phyloP scores from a whole-genome alignment of 106 monocot genomes.

The Acorus gramineus region DNA sequence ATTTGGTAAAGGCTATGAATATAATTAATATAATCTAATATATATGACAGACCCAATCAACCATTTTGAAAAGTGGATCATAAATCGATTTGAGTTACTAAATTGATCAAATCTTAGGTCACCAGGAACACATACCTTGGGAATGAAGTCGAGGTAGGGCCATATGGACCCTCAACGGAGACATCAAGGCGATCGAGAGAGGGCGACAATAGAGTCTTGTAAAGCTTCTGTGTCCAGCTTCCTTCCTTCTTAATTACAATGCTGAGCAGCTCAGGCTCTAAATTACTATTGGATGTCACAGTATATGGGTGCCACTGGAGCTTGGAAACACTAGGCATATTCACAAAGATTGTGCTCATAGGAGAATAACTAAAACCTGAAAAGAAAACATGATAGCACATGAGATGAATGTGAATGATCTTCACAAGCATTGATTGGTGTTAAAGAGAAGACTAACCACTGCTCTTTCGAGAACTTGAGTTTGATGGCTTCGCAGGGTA shows the following conservation, averaged over 20 bases:
- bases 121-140: conserved; percentile 8
- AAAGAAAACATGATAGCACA: neutral
- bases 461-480: too few relatives aligned
- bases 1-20: too few relatives aligned
- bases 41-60: too few relatives aligned
- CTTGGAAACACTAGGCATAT: conserved; percentile 41
- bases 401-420: too few relatives aligned
- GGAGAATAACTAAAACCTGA: conserved; percentile 34
- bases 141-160: conserved; percentile 31
- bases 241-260: conserved; percentile 80
- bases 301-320: conserved; percentile 86
- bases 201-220: conserved; percentile 18
- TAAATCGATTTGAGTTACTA: neutral
- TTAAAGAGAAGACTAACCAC: too few relatives aligned
- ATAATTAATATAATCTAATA: too few relatives aligned
- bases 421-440: too few relatives aligned
- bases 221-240: conserved; percentile 60
- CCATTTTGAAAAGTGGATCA: too few relatives aligned
- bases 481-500: too few relatives aligned
- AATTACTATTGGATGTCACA: conserved; percentile 39
- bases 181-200: conserved; percentile 28
- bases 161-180: conserved; percentile 68
- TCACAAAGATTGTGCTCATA: conserved; percentile 51
- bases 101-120: neutral
- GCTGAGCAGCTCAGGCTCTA: conserved; percentile 50